A percentile compares a stretch with the other conserved stretches of the same genome.
Evolutionary conservation across 1,139 yeast species (phyloP).

Genomic region (Nadsonia commutata): DNA sequence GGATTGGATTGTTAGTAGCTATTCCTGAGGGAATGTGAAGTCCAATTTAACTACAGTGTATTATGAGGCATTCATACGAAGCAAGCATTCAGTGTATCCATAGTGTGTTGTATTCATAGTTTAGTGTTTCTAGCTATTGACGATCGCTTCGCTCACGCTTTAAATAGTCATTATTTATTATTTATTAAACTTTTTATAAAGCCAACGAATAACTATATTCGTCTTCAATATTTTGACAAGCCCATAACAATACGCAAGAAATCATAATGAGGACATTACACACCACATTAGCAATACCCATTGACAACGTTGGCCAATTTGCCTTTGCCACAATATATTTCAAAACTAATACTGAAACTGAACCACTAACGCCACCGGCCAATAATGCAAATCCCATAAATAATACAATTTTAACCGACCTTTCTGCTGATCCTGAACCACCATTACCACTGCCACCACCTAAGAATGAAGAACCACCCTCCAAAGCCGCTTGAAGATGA

Average conservation of each 20-base stretch:
- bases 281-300: conserved; percentile 85
- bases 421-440: conserved; percentile 41
- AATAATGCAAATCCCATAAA: conserved; percentile 84
- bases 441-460: conserved; percentile 28
- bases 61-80: no score
- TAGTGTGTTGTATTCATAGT: no score
- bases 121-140: no score
- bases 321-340: conserved; percentile 71
- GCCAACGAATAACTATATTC: conserved; percentile 88
- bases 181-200: conserved; percentile 26
- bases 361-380: conserved; percentile 92
- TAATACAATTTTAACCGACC: conserved; percentile 86
- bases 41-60: no score
- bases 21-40: no score
- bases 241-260: conserved; percentile 80
- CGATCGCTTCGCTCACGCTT: no score
- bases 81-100: no score
- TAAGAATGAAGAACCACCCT: conserved; percentile 32
- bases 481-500: conserved; percentile 41
- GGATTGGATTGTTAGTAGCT: conserved; percentile 10
- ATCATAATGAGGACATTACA: conserved; percentile 70
- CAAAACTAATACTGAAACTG: conserved; percentile 72
- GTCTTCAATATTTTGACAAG: conserved; percentile 88
- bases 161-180: no score
- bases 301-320: conserved; percentile 75